Base-by-base conservation (phyloP, 116 monocot species). In the Iris pallida region DNA sequence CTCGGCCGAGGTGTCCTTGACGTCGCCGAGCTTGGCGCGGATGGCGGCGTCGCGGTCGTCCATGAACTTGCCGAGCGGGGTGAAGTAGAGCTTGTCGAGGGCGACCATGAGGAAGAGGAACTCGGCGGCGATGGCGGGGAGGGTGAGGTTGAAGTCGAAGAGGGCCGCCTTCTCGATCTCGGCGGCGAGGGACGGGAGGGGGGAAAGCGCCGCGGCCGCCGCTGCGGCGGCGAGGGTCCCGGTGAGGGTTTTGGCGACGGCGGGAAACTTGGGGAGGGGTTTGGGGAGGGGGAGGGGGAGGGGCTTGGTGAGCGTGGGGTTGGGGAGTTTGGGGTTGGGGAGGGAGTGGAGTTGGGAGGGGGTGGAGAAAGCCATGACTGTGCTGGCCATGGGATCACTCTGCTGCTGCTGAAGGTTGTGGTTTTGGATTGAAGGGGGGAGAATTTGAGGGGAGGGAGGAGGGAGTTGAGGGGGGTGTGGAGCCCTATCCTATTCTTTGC, bases 141-240 rank as follows among this genome's bases (percentile, higher is more conserved):
- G 91, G 11, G 95, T 96, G 44, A 91, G 86, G 82, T 96, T 91
- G 82, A 96, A 96, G 68, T 96, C 95, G 82, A 96, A 96, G 20
- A 95, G 88, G 49, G 88, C 89, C 4, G 96, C 96, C 89, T 95
- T 95, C 62, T 95, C 95, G 1, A 96, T 92, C 72, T 85, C 76
- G 43, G 76, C 82, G 7, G 92, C 92, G 55, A 89, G 61, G 42
- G 87, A 85, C 20, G 92, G 88, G 30, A 86, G 76, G 12, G 95
- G 79, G 0, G 81, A 42, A 0, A 65, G 7, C 5, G 72, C 80
- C 0, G 49, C 72, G 14, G 76, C 55, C 13, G 65, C 52, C 4
- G 73, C 61, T n/a, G 61, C 51, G 2, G 63, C 59, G 6, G 68
- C 68, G 13, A 51, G 54, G 45, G 69, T 56, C 6, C 78, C 59